Evolutionary conservation across 2,329 filamentous ascomycete genomes (phyloP).

Genomic region (Coleophoma cylindrospora): DNA sequence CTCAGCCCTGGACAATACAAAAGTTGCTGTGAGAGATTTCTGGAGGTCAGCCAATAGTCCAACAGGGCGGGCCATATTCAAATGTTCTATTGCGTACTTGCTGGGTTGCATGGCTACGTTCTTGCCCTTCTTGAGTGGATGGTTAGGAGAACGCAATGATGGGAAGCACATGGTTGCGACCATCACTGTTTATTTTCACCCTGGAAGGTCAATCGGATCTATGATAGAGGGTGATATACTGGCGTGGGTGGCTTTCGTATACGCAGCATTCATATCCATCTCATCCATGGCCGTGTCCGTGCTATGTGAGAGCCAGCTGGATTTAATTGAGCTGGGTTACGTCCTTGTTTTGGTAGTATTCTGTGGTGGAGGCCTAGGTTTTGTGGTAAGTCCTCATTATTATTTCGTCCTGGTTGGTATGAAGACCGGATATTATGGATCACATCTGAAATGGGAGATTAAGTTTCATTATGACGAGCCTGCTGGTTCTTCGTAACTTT

Average conservation of each 20-base stretch:
- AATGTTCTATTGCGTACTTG: constrained; percentile 87
- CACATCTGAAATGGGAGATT: too few species aligned
- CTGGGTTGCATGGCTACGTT: constrained; percentile 85
- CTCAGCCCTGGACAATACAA: constrained; percentile 26
- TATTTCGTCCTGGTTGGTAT: too few species aligned
- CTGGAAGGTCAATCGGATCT: constrained; percentile 77
- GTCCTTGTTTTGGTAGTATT: constrained; percentile 76
- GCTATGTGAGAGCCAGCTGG: constrained; percentile 64
- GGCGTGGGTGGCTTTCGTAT: constrained; percentile 72
- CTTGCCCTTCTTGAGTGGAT: constrained; percentile 63
- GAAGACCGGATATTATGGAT: too few species aligned
- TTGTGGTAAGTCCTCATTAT: constrained; percentile 41
- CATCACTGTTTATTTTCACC: constrained; percentile 92
- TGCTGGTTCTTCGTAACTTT: too few species aligned
- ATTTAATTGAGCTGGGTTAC: constrained; percentile 68
- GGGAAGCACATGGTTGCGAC: constrained; percentile 94
- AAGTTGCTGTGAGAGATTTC: constrained; percentile 31
- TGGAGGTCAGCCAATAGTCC: constrained; percentile 64
- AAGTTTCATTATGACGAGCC: too few species aligned
- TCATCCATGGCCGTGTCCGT: constrained; percentile 86
- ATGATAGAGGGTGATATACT: constrained; percentile 84
- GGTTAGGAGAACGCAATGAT: constrained; percentile 72
- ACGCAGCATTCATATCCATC: constrained; percentile 70
- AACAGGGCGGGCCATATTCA: constrained; percentile 74
- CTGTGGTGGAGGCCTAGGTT: constrained; percentile 78